A percentile compares a stretch with the other conserved stretches of the same genome.
phyloP scores from a whole-genome alignment of 2,329 filamentous ascomycete genomes.

The Didymella lethalis region DNA sequence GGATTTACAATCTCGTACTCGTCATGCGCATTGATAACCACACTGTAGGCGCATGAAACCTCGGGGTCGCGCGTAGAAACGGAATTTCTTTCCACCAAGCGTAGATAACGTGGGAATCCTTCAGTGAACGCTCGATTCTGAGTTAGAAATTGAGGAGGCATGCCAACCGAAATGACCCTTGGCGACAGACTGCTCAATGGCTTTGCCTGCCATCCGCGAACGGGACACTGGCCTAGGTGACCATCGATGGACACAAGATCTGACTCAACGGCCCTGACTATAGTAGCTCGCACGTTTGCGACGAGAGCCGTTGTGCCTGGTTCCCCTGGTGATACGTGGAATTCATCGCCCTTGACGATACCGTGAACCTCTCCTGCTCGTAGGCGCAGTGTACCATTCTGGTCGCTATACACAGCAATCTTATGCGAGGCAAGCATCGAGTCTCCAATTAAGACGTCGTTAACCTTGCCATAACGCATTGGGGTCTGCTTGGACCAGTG shows the following conservation, averaged over 20 bases:
- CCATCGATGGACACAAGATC: background rate
- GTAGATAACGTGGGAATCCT: background rate
- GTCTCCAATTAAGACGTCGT: background rate
- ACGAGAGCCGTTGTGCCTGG: background rate
- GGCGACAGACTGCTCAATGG: background rate
- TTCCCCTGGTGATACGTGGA: background rate
- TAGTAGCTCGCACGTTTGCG: background rate
- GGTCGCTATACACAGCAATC: background rate
- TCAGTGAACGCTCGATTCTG: background rate
- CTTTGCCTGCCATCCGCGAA: background rate
- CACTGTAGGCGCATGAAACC: background rate
- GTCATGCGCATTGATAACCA: background rate
- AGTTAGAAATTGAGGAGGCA: background rate
- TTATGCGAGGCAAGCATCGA: background rate
- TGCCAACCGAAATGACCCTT: background rate
- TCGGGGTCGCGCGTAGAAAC: background rate
- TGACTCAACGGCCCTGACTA: background rate
- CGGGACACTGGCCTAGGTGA: background rate
- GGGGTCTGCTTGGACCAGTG: background rate
- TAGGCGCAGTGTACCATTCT: background rate
- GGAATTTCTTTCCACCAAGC: background rate
- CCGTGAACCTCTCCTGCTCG: background rate
- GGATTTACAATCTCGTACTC: background rate
- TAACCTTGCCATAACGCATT: slow-evolving; percentile 1
- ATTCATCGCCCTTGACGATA: background rate